These are phyloP conservation scores for Scheffersomyces quercinus DNA, from an alignment of 1,139 yeast genomes.

Conservation along the genomic window DNA sequence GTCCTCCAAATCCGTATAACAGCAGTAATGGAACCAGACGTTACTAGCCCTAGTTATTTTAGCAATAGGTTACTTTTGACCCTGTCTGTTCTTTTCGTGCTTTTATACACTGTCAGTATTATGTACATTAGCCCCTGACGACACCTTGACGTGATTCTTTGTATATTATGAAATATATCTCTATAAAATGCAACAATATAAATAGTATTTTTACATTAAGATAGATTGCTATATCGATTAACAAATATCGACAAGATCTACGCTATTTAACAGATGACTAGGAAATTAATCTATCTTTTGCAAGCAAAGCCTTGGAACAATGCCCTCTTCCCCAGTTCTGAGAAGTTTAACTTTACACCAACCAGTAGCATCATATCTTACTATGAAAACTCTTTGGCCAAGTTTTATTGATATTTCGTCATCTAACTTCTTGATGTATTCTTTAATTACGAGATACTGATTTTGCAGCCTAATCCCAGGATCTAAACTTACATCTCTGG, in stretches of 20 bases:
- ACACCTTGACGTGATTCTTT: neutral
- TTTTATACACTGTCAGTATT: too few species aligned
- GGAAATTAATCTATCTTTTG: constrained; percentile 8
- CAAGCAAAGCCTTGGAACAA: constrained; percentile 38
- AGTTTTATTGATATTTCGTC: constrained; percentile 36
- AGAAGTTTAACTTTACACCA: constrained; percentile 36
- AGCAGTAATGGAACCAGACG: constrained; percentile 8
- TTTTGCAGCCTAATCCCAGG: neutral
- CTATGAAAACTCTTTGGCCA: constrained; percentile 33
- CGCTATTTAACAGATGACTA: too few species aligned
- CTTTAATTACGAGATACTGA: constrained; percentile 23
- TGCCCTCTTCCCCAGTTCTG: constrained; percentile 21
- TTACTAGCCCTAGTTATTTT: neutral
- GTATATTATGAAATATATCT: neutral
- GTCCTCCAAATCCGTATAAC: too few species aligned
- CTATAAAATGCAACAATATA: neutral
- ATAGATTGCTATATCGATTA: too few species aligned
- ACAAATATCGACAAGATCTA: too few species aligned
- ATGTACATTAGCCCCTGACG: neutral
- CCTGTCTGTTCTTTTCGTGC: too few species aligned
- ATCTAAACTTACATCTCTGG: neutral
- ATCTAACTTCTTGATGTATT: constrained; percentile 27
- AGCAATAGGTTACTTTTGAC: too few species aligned
- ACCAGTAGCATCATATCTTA: constrained; percentile 36
- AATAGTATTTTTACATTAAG: neutral